Percentiles rank a stretch among this genome's conserved stretches.
These are phyloP conservation scores for Tubosaeta sp. DNA, from an alignment of 768 basidiomycete genomes.

Conservation along the genomic window DNA sequence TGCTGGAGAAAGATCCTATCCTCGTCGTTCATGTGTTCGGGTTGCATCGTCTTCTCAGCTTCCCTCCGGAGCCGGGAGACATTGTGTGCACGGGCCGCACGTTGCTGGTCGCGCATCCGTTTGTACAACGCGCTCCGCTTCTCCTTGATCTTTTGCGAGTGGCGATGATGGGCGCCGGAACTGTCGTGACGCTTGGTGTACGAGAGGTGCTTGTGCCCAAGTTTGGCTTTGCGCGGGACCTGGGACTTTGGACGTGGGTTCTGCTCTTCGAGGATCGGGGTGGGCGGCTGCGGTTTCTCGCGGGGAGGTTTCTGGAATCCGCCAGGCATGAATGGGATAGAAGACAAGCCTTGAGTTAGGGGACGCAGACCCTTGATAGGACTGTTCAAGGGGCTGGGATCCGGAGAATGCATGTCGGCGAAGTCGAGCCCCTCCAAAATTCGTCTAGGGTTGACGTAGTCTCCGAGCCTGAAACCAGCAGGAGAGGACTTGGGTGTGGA, in stretches of 20 bases:
- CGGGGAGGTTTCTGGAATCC: not conserved
- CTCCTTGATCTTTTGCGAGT: not conserved
- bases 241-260: too few relatives aligned
- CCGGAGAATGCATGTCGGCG: slow-evolving; percentile 9
- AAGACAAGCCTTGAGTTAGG: slow-evolving; percentile 8
- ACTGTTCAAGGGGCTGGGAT: slow-evolving; percentile 15
- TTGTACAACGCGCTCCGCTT: slow-evolving; percentile 9
- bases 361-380: slow-evolving; percentile 4
- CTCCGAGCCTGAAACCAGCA: slow-evolving; percentile 26
- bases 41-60: slow-evolving; percentile 18
- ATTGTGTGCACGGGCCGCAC: not conserved
- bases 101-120: not conserved
- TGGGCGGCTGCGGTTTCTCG: not conserved
- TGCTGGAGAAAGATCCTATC: slow-evolving; percentile 27
- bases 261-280: not conserved
- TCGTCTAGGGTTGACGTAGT: slow-evolving; percentile 13
- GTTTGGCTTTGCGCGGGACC: slow-evolving; percentile 8
- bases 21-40: slow-evolving; percentile 10
- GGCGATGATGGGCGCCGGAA: slow-evolving; percentile 3
- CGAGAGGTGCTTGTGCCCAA: slow-evolving; percentile 17
- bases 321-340: slow-evolving; percentile 5
- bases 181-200: not conserved
- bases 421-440: slow-evolving; percentile 12
- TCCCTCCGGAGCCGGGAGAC: slow-evolving; percentile 9
- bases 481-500: slow-evolving; percentile 10